Conservation (phyloP, 176 grass and related monocot genomes). For the Zoysia japonica region DNA sequence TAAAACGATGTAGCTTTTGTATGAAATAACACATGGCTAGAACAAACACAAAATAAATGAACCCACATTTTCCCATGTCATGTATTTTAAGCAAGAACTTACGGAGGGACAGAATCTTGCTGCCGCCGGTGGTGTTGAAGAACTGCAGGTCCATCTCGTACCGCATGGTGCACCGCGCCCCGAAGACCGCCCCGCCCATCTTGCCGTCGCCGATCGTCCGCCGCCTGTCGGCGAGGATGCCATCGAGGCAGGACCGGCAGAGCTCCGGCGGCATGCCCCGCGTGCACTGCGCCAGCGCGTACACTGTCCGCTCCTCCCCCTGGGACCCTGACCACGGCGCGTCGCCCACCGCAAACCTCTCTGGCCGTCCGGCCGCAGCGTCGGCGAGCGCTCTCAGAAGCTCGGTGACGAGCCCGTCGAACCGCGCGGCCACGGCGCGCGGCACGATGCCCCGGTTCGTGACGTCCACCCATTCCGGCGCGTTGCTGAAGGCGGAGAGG, state of each 20-base stretch:
- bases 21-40: too few species aligned
- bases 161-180: constrained; percentile 51
- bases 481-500: constrained; percentile 51
- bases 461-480: background rate
- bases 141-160: constrained; percentile 50
- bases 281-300: constrained; percentile 58
- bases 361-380: background rate
- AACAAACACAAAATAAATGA: too few species aligned
- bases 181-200: constrained; percentile 46
- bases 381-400: constrained; percentile 32
- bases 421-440: background rate
- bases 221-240: background rate
- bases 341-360: constrained; percentile 28
- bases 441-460: constrained; percentile 15
- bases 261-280: constrained; percentile 37
- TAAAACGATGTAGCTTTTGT: too few species aligned
- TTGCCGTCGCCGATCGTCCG: background rate
- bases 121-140: constrained; percentile 21
- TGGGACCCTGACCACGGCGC: constrained; percentile 7
- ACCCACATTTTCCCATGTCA: background rate
- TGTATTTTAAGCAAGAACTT: background rate
- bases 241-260: constrained; percentile 46
- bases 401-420: constrained; percentile 14
- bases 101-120: background rate
- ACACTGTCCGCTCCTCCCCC: constrained; percentile 10